These are phyloP conservation scores for Trametes punicea DNA, from an alignment of 768 basidiomycete genomes.

Conservation along the genomic window DNA sequence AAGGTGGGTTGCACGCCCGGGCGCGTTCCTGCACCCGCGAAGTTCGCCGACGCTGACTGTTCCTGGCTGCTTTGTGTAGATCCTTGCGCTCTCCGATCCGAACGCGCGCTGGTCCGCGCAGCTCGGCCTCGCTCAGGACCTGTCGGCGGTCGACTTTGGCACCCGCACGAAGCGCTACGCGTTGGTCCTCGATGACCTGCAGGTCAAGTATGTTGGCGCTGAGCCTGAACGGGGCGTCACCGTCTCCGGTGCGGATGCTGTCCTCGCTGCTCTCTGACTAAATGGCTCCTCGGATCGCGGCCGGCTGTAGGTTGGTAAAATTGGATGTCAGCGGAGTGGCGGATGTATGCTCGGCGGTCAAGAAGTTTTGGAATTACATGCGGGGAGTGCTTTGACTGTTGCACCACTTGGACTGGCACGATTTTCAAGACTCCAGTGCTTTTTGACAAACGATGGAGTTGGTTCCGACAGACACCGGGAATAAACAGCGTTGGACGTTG, in stretches of 20 bases:
- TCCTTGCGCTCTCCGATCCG: constrained; percentile 36
- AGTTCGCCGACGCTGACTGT: neutral
- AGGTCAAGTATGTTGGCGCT: constrained; percentile 58
- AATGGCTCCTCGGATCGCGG: neutral
- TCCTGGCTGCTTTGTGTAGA: constrained; percentile 19
- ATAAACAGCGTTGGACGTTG: too few relatives aligned
- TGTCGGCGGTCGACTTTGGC: constrained; percentile 38
- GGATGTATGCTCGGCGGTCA: neutral
- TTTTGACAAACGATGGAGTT: too few relatives aligned
- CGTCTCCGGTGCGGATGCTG: constrained; percentile 37
- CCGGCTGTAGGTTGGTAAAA: constrained; percentile 2
- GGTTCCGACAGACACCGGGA: too few relatives aligned
- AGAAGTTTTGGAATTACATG: too few relatives aligned
- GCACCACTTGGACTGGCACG: neutral
- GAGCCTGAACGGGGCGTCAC: constrained; percentile 36
- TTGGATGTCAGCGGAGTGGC: neutral
- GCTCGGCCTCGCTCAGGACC: constrained; percentile 51
- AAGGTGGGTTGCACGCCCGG: constrained; percentile 39
- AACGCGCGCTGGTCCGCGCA: constrained; percentile 34
- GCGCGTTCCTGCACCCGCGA: too few relatives aligned
- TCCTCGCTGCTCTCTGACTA: constrained; percentile 37
- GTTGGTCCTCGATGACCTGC: constrained; percentile 64
- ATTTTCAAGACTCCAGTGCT: neutral
- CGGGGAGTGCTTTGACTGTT: neutral
- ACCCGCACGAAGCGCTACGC: constrained; percentile 50